phyloP scores from a whole-genome alignment of 2,329 filamentous ascomycete species.

The Venturia asperata region DNA sequence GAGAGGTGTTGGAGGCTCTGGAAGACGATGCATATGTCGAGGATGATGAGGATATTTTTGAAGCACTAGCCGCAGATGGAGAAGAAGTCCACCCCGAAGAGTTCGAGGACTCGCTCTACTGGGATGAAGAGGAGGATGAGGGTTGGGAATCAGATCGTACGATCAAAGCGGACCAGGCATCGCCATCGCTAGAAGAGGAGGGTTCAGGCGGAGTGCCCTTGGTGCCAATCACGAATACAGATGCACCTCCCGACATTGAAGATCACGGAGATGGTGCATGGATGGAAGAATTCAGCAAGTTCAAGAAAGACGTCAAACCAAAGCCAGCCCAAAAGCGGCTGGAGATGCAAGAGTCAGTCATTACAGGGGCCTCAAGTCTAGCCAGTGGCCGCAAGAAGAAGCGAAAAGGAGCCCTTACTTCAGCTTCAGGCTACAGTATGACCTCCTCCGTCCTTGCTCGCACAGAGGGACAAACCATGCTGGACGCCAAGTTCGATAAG shows the following conservation, averaged over 20 bases:
- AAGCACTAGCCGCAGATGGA: constrained; percentile 59
- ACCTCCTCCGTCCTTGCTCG: constrained; percentile 78
- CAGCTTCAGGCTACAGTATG: constrained; percentile 84
- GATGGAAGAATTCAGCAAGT: constrained; percentile 88
- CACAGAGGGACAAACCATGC: constrained; percentile 75
- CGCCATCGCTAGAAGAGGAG: constrained; percentile 41
- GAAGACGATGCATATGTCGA: constrained; percentile 96
- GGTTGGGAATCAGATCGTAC: constrained; percentile 96
- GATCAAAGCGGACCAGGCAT: constrained; percentile 55
- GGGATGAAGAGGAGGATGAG: constrained; percentile 54
- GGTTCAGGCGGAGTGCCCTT: constrained; percentile 24
- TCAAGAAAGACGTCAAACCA: constrained; percentile 64
- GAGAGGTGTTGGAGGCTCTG: constrained; percentile 85
- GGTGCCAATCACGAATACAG: constrained; percentile 28
- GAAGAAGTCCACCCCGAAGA: constrained; percentile 71
- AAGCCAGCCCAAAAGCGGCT: constrained; percentile 39
- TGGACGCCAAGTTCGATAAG: constrained; percentile 87
- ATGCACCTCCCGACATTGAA: constrained; percentile 28
- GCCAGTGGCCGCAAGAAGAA: constrained; percentile 83
- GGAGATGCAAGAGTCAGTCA: constrained; percentile 61
- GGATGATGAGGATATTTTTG: constrained; percentile 75
- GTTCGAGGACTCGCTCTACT: constrained; percentile 57
- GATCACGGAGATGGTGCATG: constrained; percentile 63
- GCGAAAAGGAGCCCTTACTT: constrained; percentile 87
- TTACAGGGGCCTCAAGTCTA: constrained; percentile 62